phyloP scores from a whole-genome alignment of 495 filamentous ascomycete genomes.

The Trichocladium uniseriatum region DNA sequence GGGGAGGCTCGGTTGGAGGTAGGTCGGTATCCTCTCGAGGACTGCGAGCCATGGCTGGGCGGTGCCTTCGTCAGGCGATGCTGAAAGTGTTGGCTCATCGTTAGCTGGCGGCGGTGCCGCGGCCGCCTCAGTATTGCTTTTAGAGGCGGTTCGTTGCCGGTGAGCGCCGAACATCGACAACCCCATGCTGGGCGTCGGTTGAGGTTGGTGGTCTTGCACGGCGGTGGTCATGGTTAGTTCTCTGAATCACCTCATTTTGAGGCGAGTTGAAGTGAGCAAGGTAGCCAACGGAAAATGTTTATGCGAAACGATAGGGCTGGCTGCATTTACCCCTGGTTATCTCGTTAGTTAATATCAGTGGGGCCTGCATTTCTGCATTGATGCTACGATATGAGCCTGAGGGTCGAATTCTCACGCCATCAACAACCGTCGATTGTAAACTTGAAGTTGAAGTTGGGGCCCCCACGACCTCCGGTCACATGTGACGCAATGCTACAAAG shows the following conservation, averaged over 20 bases:
- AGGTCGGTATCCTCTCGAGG: slow-evolving; percentile 21
- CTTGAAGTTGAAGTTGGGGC: too few species aligned
- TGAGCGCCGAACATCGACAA: too few species aligned
- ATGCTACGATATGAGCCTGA: not conserved
- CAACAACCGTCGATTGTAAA: too few species aligned
- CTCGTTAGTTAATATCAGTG: not conserved
- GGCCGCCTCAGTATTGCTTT: not conserved
- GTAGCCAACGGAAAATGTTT: too few species aligned
- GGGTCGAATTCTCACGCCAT: too few species aligned
- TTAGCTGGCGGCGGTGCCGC: not conserved
- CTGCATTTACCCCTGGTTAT: not conserved
- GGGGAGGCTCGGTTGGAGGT: slow-evolving; percentile 23
- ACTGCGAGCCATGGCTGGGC: not conserved
- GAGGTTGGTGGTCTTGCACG: slow-evolving; percentile 3
- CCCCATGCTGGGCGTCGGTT: not conserved
- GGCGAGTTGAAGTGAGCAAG: too few species aligned
- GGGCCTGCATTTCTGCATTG: not conserved
- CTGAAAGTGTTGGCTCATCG: not conserved
- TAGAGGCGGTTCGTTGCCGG: not conserved
- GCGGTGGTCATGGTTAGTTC: not conserved
- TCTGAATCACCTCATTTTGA: not conserved
- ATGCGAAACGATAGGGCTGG: too few species aligned
- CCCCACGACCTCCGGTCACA: too few species aligned
- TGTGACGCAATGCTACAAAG: too few species aligned
- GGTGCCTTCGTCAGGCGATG: not conserved